phyloP scores from a whole-genome alignment of 1,284 basidiomycete genomes.

The Cryptococcus depauperatus region DNA sequence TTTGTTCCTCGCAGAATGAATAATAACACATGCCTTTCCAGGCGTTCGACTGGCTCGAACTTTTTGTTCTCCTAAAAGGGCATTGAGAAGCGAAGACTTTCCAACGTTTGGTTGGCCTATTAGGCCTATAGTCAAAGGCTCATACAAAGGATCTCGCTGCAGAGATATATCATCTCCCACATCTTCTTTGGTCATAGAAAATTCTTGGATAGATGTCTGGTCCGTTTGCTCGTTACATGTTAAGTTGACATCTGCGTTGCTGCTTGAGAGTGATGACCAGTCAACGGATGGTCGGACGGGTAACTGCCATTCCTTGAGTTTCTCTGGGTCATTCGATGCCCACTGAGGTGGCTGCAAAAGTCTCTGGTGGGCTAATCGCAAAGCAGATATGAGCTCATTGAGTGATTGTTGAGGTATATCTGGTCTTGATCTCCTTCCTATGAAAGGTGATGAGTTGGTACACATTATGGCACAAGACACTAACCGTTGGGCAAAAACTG shows the following conservation, averaged over 20 bases:
- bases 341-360: slow-evolving; percentile 61
- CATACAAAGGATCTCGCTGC: slow-evolving; percentile 44
- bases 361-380: slow-evolving; percentile 60
- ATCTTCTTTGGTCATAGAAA: too few relatives aligned
- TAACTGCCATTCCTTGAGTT: slow-evolving; percentile 60
- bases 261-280: slow-evolving; percentile 56
- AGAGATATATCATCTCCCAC: neutral
- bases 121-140: slow-evolving; percentile 69
- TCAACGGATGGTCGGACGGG: slow-evolving; percentile 57
- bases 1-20: neutral
- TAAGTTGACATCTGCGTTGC: too few relatives aligned
- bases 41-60: slow-evolving; percentile 83
- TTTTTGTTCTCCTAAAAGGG: slow-evolving; percentile 70
- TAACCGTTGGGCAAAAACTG: slow-evolving; percentile 40
- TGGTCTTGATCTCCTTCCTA: slow-evolving; percentile 50
- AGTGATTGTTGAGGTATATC: slow-evolving; percentile 53
- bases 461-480: neutral
- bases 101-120: slow-evolving; percentile 94
- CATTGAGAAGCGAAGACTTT: slow-evolving; percentile 84
- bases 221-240: too few relatives aligned
- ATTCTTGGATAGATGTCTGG: too few relatives aligned
- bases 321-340: slow-evolving; percentile 51
- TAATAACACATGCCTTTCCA: slow-evolving; percentile 54
- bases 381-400: slow-evolving; percentile 55
- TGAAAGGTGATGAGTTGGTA: slow-evolving; percentile 4